Evolutionary conservation across 1,284 basidiomycete genomes (phyloP), one percentile per base, ranked within the genome.

Genomic region (Sporisorium sorghi): DNA sequence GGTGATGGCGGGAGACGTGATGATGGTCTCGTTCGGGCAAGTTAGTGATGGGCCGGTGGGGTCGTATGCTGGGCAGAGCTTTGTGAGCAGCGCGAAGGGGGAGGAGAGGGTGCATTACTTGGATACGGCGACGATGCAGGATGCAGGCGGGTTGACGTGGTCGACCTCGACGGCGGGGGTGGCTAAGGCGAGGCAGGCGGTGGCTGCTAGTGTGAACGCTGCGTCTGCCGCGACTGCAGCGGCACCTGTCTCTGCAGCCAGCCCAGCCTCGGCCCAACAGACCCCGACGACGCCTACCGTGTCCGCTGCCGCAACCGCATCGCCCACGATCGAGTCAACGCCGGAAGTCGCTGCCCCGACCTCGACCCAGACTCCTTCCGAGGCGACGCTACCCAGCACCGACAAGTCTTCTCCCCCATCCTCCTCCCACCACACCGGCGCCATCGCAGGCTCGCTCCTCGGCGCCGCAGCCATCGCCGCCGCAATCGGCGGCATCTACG

Each of bases 21-120:
- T 85, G 50, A 66, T 86, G 24, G 68, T 80, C 26, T 80, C 77
- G 0, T 86, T 85, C 50, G 85, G 78, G 12, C 58, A 70, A 61
- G 56, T 30, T 1, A 52, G 35, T 19, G 60, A 58, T 30, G 56
- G 50, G 12, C 50, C 55, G 0, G 28, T 11, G 8, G 42, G 14
- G 9, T 46, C 42, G 28, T 58, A 48, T 37, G 15, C 46, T 3
- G 50, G 58, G 5, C 62, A 63, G 55, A 66, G 55, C 47, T 66
- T 72, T 40, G 19, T 58, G 8, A 39, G 6, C 7, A 24, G 26
- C 4, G 23, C 10, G 7, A 24, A 54, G 6, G 33, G 28, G 23
- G 51, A n/a, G 6, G n/a, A 21, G 12, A 21, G 2, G 19, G 55
- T 72, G 24, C 59, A 66, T 30, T 72, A 51, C 15, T 15, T 72